Base-by-base conservation (phyloP, 768 basidiomycete genomes). In the Leccinum subtestaceum region DNA sequence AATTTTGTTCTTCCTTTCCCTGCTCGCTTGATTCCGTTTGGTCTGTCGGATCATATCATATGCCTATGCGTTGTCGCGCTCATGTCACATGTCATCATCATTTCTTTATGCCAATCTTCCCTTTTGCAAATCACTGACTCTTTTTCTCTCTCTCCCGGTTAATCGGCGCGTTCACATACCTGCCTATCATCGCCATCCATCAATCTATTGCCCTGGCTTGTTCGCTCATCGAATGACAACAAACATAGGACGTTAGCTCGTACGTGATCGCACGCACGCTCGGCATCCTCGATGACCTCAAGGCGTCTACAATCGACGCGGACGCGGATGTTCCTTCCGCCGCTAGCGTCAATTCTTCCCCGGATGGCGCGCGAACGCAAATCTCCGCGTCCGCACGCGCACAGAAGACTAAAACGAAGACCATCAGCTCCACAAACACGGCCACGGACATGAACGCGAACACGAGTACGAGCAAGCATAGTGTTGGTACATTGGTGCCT, bases 241-340 rank as follows among this genome's bases (percentile, higher is more conserved):
- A 45, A 45, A 45, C 19, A 19, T 38, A 93, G 91, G 91, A 93
- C 70, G 84, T 93, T 56, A 78, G 84, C 2, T 89, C 91, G 19
- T 93, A 93, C 65, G 84, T 86, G 58, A 89, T 93, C 68, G 91
- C 88, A 12, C 86, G 91, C 58, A 92, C 89, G 6, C 80, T 93
- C 53, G 91, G 90, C 34, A 80, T 90, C 55, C 81, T 89, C 62
- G 89, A 91, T 72, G 82, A 83, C 60, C 84, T 86, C 53, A 87
- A 86, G 69, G 87, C 89, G 0, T 86, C 88, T 12, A 90, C 88
- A 25, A 84, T 81, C 70, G 88, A 87, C 63, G 71, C 49, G 2
- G 49, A 58, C 23, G 45, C 45, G 3, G n/a, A 45, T 11, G 19
- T 45, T 19, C 43, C 19, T 45, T 45, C 19, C n/a, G 43, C 43